Conservation (phyloP, 352 stramenopile species). For the Phytopythium helicoides region DNA sequence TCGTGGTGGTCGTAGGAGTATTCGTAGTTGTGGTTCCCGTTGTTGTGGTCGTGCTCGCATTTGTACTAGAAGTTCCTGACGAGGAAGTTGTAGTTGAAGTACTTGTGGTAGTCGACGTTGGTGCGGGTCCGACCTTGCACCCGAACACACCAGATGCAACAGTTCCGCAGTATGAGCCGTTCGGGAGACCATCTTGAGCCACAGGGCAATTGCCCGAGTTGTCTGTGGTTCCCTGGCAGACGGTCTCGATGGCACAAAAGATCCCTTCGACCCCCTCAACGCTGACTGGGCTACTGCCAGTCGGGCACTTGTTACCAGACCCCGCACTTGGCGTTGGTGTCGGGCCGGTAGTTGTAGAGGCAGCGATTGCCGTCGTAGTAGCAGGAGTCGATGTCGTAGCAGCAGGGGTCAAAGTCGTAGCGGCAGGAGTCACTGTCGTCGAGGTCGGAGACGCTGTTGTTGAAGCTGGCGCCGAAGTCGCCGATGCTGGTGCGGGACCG, state of each 20-base stretch:
- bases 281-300: neutral
- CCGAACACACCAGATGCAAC: too few species aligned
- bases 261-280: too few species aligned
- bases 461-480: neutral
- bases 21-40: neutral
- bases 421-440: neutral
- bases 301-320: neutral
- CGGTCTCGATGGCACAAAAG: neutral
- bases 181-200: conserved; percentile 2
- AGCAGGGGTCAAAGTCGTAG: neutral
- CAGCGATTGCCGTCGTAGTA: neutral
- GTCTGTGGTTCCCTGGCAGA: conserved; percentile 5
- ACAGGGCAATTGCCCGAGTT: conserved; percentile 6
- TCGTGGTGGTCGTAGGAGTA: neutral
- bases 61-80: neutral
- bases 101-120: neutral
- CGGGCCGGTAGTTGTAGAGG: neutral
- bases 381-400: neutral
- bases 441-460: neutral
- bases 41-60: neutral
- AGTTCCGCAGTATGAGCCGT: conserved; percentile 11
- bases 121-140: conserved; percentile 7
- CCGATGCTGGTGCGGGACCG: too few species aligned
- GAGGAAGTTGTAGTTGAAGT: neutral
- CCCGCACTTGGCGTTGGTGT: too few species aligned